Base-by-base conservation (phyloP, 2,329 filamentous ascomycete genomes). In the Thielaviopsis punctulata region DNA sequence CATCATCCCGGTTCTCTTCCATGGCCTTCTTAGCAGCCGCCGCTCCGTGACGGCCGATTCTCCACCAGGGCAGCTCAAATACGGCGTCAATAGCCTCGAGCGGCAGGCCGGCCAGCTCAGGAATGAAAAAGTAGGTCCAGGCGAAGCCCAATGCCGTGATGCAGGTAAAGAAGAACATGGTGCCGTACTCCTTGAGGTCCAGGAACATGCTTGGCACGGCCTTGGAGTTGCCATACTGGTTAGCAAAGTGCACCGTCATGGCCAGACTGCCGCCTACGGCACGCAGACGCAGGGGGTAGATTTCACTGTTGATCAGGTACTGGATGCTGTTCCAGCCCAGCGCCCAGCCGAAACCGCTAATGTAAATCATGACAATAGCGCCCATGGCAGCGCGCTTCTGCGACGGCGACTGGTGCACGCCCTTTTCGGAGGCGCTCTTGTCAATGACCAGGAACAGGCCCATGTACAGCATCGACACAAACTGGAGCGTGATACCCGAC, bases 161-260 rank as follows among this genome's bases (percentile, higher is more conserved):
- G 2, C 72, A 76, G 0, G 75, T 72, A 64, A 88, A 89, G 67
- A 81, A 84, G 75, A 82, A 81, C 69, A 89, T 89, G 0, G 84
- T 88, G 0, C 85, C 85, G 55, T 73, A 76, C 36, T 72, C 70
- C 12, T 64, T 69, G 55, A 79, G 72, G 1, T 75, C 75, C 2
- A 88, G 69, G 45, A 89, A 75, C 82, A 88, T 86, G 57, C 79
- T 76, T 1, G 84, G 84, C 0, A 87, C 80, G 0, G 84, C 82
- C 33, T 84, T 80, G 1, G 78, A 74, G 67, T 85, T 87, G 23
- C 83, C 84, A 62, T 86, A 88, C 64, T 87, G 82, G 64, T 86
- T 86, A 55, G 75, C 80, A 61, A 88, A 88, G 64, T 89, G 84
- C 55, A 87, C 73, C 0, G 79, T 84, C 84, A 88, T 88, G 46